phyloP scores from a whole-genome alignment of 108 stramenopile species.

The Chaetoceros muelleri region DNA sequence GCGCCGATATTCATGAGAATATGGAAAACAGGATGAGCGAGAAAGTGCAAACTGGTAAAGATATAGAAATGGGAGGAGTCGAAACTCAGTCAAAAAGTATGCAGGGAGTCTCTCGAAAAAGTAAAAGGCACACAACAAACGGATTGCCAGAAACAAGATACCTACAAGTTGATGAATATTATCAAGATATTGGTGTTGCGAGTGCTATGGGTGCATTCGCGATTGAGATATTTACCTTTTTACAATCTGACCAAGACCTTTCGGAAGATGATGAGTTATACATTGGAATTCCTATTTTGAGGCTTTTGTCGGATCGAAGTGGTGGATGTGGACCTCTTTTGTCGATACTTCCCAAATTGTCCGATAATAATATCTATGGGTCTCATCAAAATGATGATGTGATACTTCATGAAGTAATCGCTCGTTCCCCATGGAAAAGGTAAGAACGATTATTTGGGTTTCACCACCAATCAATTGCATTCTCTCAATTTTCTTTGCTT shows the following conservation, averaged over 20 bases:
- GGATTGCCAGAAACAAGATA: neutral
- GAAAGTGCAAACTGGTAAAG: no score
- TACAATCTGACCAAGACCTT: slow-evolving; percentile 10
- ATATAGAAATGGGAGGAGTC: neutral
- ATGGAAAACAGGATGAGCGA: no score
- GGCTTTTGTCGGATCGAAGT: slow-evolving; percentile 23
- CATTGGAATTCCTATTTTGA: slow-evolving; percentile 27
- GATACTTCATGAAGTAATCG: slow-evolving; percentile 13
- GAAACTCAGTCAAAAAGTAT: neutral
- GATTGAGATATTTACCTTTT: slow-evolving; percentile 29
- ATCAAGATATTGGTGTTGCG: slow-evolving; percentile 19
- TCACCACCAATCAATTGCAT: no score
- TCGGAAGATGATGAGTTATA: neutral
- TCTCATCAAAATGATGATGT: slow-evolving; percentile 1
- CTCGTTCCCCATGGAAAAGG: slow-evolving; percentile 13
- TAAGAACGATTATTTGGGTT: no score
- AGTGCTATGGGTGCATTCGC: slow-evolving; percentile 32
- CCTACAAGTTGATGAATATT: slow-evolving; percentile 16
- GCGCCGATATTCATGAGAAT: neutral
- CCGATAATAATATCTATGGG: slow-evolving; percentile 8
- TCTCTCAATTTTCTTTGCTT: neutral
- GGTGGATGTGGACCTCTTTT: slow-evolving; percentile 40
- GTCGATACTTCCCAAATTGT: no score
- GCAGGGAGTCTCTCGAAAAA: neutral
- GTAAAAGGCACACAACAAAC: neutral